These are phyloP conservation scores for Knoxia roxburghii DNA, from an alignment of 257 asterid species.

Conservation along the genomic window DNA sequence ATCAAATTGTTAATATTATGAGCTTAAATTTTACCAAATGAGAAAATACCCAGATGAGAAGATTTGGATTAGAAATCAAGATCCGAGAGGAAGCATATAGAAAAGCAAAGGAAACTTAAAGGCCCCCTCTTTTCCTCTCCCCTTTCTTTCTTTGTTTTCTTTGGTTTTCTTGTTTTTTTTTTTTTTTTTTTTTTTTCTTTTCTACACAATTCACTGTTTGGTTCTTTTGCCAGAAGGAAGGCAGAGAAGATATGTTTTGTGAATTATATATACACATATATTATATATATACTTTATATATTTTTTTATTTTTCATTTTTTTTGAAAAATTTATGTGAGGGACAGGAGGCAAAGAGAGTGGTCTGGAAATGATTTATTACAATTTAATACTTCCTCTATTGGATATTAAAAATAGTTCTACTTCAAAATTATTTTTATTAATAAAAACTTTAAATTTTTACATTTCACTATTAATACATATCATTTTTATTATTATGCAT, in stretches of 20 bases:
- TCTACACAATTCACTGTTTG: constrained; percentile 50
- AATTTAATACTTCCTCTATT: too few species aligned
- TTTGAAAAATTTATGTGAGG: constrained; percentile 17
- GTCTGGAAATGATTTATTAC: constrained; percentile 33
- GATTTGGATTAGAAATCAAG: constrained; percentile 47
- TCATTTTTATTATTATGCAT: too few species aligned
- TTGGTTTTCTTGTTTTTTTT: too few species aligned
- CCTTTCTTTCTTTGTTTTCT: constrained; percentile 32
- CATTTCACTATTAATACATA: too few species aligned
- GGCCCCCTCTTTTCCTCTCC: constrained; percentile 60
- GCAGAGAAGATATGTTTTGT: constrained; percentile 19
- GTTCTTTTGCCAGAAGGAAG: constrained; percentile 32
- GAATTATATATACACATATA: constrained; percentile 17
- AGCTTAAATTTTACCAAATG: constrained; percentile 32
- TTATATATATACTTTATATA: too few species aligned
- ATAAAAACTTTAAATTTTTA: too few species aligned
- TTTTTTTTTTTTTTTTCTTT: constrained; percentile 33
- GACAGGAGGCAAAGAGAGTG: constrained; percentile 31
- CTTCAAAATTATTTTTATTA: too few species aligned
- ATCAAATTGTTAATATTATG: too few species aligned
- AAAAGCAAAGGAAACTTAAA: constrained; percentile 52
- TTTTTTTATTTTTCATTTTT: too few species aligned
- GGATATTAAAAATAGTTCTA: too few species aligned
- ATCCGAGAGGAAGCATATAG: constrained; percentile 74
- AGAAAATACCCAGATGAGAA: constrained; percentile 37